phyloP scores from a whole-genome alignment of 73 alveolate species.

The Stentor roeselii region DNA sequence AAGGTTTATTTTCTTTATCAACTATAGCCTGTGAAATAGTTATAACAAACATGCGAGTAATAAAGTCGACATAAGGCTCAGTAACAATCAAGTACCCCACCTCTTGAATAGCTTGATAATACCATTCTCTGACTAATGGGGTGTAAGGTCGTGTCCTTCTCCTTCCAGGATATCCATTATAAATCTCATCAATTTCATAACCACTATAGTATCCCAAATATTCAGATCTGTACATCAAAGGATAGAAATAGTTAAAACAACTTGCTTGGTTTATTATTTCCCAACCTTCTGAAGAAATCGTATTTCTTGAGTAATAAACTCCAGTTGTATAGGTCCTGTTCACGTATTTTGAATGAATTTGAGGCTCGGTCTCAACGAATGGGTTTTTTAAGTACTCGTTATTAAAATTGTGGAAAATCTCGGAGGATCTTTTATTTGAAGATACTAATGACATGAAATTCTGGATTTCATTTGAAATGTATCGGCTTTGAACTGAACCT shows the following conservation, averaged over 20 bases:
- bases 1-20: background rate
- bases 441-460: too few relatives aligned
- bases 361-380: too few relatives aligned
- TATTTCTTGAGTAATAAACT: too few relatives aligned
- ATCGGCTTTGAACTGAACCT: too few relatives aligned
- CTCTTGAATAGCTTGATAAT: background rate
- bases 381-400: too few relatives aligned
- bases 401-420: too few relatives aligned
- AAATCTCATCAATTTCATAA: too few relatives aligned
- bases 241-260: background rate
- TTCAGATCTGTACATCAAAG: background rate
- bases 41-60: background rate
- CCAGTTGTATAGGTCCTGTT: too few relatives aligned
- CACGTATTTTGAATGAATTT: too few relatives aligned
- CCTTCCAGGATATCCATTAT: background rate
- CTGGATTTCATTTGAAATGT: too few relatives aligned
- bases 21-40: background rate
- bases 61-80: background rate
- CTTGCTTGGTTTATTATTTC: background rate
- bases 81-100: background rate
- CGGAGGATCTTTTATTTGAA: too few relatives aligned
- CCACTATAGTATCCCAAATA: background rate
- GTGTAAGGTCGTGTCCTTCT: background rate
- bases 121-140: constrained; percentile 5
- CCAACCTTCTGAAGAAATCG: background rate